phyloP scores from a whole-genome alignment of 805 yeast species.

The Yamadazyma ubonensis region DNA sequence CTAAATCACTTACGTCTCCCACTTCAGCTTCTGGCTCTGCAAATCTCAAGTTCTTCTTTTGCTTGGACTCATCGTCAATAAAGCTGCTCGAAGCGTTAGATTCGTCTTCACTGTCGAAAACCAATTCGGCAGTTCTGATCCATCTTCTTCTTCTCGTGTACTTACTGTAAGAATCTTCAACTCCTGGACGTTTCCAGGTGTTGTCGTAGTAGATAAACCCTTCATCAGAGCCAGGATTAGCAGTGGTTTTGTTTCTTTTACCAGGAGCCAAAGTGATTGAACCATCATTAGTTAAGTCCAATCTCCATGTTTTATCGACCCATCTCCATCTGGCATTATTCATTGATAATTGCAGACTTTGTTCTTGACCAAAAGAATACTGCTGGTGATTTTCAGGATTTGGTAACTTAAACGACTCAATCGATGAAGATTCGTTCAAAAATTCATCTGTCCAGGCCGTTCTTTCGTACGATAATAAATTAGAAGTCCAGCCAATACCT shows the following conservation, averaged over 20 bases:
- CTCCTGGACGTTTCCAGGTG: constrained; percentile 88
- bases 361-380: constrained; percentile 24
- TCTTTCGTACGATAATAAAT: constrained; percentile 86
- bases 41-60: constrained; percentile 37
- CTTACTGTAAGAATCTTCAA: constrained; percentile 84
- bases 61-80: constrained; percentile 10
- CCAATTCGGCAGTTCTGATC: constrained; percentile 91
- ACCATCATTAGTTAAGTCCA: constrained; percentile 87
- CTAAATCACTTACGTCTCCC: constrained; percentile 3
- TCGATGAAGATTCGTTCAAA: constrained; percentile 76
- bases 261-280: constrained; percentile 68
- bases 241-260: constrained; percentile 53
- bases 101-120: constrained; percentile 27
- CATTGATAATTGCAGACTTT: constrained; percentile 22
- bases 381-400: constrained; percentile 48
- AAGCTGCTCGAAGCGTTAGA: constrained; percentile 1
- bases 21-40: constrained; percentile 26
- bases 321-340: constrained; percentile 77
- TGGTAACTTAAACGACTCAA: constrained; percentile 79
- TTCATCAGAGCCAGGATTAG: constrained; percentile 75
- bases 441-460: constrained; percentile 98
- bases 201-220: constrained; percentile 90
- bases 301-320: constrained; percentile 91
- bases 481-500: constrained; percentile 97
- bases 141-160: constrained; percentile 94